Evolutionary conservation across 1,284 basidiomycete species (phyloP).

Genomic region (Pseudozyma hubeiensis): DNA sequence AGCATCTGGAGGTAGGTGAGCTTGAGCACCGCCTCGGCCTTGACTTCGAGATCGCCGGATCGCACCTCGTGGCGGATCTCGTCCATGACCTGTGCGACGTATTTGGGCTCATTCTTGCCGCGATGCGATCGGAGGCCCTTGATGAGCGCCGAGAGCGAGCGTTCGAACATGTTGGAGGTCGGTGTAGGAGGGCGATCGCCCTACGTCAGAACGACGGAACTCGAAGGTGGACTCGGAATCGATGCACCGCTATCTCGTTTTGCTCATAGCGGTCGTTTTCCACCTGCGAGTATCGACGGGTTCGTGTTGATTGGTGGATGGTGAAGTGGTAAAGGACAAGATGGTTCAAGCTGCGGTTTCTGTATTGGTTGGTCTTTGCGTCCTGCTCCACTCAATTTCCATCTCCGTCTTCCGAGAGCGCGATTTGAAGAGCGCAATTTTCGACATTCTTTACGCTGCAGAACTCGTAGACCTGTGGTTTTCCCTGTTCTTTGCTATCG

Average conservation of each 20-base stretch:
- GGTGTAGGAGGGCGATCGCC: background rate
- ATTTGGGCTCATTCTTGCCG: conserved; percentile 69
- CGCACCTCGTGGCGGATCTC: conserved; percentile 91
- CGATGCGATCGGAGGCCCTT: conserved; percentile 67
- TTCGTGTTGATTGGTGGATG: no score
- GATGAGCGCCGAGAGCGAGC: conserved; percentile 65
- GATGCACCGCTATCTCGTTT: no score
- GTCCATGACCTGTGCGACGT: conserved; percentile 71
- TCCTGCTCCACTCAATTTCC: conserved; percentile 21
- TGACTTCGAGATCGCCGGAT: conserved; percentile 94
- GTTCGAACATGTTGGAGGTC: conserved; percentile 61
- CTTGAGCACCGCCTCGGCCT: conserved; percentile 93
- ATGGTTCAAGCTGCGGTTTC: background rate
- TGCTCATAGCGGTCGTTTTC: no score
- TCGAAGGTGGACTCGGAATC: background rate
- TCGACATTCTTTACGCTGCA: no score
- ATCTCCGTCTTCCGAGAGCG: background rate
- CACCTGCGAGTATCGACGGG: no score
- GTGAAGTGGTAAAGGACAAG: no score
- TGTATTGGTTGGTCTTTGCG: conserved; percentile 16
- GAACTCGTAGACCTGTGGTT: no score
- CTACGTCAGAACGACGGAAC: background rate
- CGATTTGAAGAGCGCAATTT: background rate
- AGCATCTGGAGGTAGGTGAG: conserved; percentile 96
- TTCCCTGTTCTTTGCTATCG: no score